A percentile compares a stretch with the other conserved stretches of the same genome.
Evolutionary conservation across 257 asterid species (phyloP).

Genomic region (Gentiana macrophylla): DNA sequence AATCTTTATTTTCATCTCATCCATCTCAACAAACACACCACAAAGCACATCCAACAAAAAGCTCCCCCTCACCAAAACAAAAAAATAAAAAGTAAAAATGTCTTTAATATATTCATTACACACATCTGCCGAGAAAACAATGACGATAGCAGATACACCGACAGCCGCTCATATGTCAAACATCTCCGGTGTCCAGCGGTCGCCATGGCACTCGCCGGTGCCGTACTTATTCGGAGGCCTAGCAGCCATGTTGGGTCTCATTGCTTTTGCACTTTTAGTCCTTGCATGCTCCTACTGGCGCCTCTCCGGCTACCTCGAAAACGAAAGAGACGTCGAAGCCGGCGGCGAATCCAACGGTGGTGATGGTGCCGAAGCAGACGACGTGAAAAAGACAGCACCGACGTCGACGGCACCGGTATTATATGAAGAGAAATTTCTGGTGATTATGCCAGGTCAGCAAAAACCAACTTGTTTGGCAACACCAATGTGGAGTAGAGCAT

Average conservation of each 20-base stretch:
- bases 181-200: constrained; percentile 19
- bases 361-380: constrained; percentile 12
- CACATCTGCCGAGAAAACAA: constrained; percentile 13
- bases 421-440: constrained; percentile 66
- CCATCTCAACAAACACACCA: constrained; percentile 1
- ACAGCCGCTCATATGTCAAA: constrained; percentile 6
- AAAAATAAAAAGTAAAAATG: background rate
- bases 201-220: constrained; percentile 95
- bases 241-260: constrained; percentile 85
- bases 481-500: constrained; percentile 54
- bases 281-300: constrained; percentile 82
- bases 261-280: constrained; percentile 75
- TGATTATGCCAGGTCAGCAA: constrained; percentile 81
- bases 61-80: background rate
- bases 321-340: constrained; percentile 25
- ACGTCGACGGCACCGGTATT: constrained; percentile 18
- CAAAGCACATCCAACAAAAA: background rate
- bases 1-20: background rate
- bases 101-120: constrained; percentile 2
- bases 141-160: constrained; percentile 27
- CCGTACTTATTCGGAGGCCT: constrained; percentile 88
- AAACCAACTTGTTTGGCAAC: constrained; percentile 85
- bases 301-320: constrained; percentile 45
- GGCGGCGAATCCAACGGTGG: constrained; percentile 45
- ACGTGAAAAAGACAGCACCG: constrained; percentile 11